These are phyloP conservation scores for Letharia lupina DNA, from an alignment of 495 filamentous ascomycete genomes.

Conservation along the genomic window DNA sequence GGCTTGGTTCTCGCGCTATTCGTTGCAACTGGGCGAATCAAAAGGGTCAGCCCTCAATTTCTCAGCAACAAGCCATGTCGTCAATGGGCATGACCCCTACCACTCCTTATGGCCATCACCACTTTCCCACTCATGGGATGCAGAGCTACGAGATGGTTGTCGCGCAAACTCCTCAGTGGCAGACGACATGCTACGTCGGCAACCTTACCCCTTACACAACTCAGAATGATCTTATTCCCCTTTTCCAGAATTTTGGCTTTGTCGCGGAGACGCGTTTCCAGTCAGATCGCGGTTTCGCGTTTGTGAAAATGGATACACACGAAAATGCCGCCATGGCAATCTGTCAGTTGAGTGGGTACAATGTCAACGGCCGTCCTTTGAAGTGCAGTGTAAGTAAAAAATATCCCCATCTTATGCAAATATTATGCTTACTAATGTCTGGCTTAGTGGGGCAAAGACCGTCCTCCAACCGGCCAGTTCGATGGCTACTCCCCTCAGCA, in stretches of 20 bases:
- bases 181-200: slow-evolving; percentile 97
- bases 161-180: slow-evolving; percentile 94
- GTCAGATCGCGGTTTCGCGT: slow-evolving; percentile 94
- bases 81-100: slow-evolving; percentile 98
- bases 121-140: slow-evolving; percentile 93
- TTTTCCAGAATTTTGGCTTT: slow-evolving; percentile 98
- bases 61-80: slow-evolving; percentile 93
- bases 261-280: slow-evolving; percentile 97
- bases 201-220: slow-evolving; percentile 98
- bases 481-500: slow-evolving; percentile 76
- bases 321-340: slow-evolving; percentile 99
- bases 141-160: slow-evolving; percentile 98
- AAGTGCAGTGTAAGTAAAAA: slow-evolving; percentile 87
- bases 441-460: slow-evolving; percentile 93
- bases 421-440: slow-evolving; percentile 26
- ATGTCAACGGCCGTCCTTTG: slow-evolving; percentile 91
- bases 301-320: slow-evolving; percentile 98
- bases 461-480: slow-evolving; percentile 76
- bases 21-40: slow-evolving; percentile 99
- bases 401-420: background rate
- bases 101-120: slow-evolving; percentile 92
- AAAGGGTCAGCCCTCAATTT: slow-evolving; percentile 96
- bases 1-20: slow-evolving; percentile 96
- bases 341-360: slow-evolving; percentile 92
- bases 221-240: slow-evolving; percentile 85